Evolutionary conservation across 208 protist genomes (phyloP).

Genomic region (Wallacemonas sp.): DNA sequence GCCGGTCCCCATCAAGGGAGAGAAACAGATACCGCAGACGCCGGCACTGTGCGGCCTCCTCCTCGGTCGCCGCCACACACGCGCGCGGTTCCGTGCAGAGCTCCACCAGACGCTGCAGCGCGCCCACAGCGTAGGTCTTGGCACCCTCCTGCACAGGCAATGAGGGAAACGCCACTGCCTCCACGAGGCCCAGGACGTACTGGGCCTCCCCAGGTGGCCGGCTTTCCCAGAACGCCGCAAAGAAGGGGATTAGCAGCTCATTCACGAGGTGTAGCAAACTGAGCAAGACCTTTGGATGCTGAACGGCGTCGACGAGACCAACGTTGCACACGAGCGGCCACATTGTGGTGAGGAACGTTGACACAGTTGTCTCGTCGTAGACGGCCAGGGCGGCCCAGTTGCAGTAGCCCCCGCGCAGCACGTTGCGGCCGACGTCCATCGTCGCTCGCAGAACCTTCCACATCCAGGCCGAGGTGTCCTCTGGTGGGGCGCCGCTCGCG

Average conservation of each 20-base stretch:
- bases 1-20: constrained; percentile 24
- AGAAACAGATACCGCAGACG: constrained; percentile 1
- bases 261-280: constrained; percentile 32
- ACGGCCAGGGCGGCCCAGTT: constrained; percentile 57
- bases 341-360: constrained; percentile 25
- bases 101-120: constrained; percentile 25
- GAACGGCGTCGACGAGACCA: constrained; percentile 22
- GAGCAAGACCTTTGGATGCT: constrained; percentile 42
- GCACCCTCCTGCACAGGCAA: constrained; percentile 2
- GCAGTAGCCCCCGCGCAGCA: constrained; percentile 60
- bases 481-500: background rate
- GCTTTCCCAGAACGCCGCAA: constrained; percentile 46
- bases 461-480: constrained; percentile 29
- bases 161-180: constrained; percentile 40
- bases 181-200: constrained; percentile 43
- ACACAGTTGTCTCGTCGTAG: constrained; percentile 45
- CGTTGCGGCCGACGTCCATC: constrained; percentile 37
- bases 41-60: background rate
- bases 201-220: constrained; percentile 32
- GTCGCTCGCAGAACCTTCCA: constrained; percentile 45
- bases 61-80: background rate
- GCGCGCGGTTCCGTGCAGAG: background rate
- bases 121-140: constrained; percentile 10
- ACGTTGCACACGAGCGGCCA: constrained; percentile 39
- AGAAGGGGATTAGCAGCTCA: constrained; percentile 42